Base-by-base conservation (phyloP, 768 basidiomycete species). In the Suillus hirtellus region DNA sequence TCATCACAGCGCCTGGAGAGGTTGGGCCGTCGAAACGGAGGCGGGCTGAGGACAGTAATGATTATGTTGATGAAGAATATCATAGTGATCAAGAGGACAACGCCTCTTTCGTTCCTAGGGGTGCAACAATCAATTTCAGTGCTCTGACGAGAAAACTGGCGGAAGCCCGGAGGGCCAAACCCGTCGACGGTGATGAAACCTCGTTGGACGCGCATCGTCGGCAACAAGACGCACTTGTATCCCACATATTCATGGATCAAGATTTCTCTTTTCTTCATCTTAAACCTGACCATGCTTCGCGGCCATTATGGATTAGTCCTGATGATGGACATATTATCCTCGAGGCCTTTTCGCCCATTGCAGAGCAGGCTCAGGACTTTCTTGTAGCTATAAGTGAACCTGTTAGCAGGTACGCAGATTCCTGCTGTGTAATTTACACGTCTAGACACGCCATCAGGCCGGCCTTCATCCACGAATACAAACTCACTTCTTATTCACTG, bases 391-490 rank as follows among this genome's bases (percentile, higher is more conserved):
- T 99, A 58, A 93, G 94, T 70, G 97, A 99, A 77, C 97, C 97
- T 69, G 95, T 99, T 71, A 98, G 95, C 83, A 89, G 95, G 95
- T 96, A 77, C 77, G 92, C 81, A 70, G 53, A 59, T 64, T 19
- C 43, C 44, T 60, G 49, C 47, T 62, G 58, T 65, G 77, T 80
- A 78, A 72, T 64, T 76, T 63, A 63, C 49, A 47, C 21, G 19
- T 67, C 67, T 46, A 72, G 50, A 64, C 46, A 53, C 47, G 65
- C 66, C 62, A 46, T 35, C 67, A 96, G 96, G 82, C 97, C 97
- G 60, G 89, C 94, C 55, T 95, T 96, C 78, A 96, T 99, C 66
- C 96, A 99, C 79, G 97, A 99, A 81, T 99, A 99, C 84, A 95
- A 96, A 79, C 87, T 99, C 73, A 99, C 96, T 63, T 90, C 95